A percentile compares a stretch with the other conserved stretches of the same genome.
Conservation (phyloP, 331 rosid genomes). For the Prunus yedoensis region DNA sequence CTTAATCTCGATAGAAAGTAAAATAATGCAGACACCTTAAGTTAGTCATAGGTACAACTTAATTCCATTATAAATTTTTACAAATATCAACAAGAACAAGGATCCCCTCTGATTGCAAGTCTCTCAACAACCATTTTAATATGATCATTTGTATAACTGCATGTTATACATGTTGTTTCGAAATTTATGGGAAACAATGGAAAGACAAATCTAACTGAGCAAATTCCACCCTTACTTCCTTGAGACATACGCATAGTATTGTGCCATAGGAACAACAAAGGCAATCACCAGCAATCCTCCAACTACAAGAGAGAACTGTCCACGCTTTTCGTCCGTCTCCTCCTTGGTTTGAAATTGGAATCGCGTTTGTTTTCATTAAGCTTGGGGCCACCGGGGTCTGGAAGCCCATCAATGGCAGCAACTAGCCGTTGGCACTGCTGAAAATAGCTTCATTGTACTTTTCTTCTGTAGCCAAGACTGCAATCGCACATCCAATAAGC, state of each 20-base stretch:
- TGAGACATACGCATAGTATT: constrained; percentile 89
- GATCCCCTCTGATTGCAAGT: constrained; percentile 12
- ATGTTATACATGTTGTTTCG: constrained; percentile 17
- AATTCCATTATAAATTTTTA: constrained; percentile 7
- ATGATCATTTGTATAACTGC: constrained; percentile 23
- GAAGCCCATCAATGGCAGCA: constrained; percentile 87
- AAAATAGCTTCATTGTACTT: constrained; percentile 80
- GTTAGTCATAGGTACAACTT: background rate
- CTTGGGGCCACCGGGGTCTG: constrained; percentile 86
- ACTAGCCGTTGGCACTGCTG: constrained; percentile 72
- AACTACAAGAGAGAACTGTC: constrained; percentile 85
- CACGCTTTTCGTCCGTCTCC: constrained; percentile 91
- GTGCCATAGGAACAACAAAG: constrained; percentile 95
- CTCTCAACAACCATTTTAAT: constrained; percentile 17
- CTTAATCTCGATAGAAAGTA: background rate
- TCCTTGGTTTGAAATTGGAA: constrained; percentile 77
- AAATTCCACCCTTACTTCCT: constrained; percentile 47
- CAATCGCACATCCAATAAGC: constrained; percentile 31
- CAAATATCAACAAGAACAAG: constrained; percentile 17
- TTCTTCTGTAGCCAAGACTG: constrained; percentile 91
- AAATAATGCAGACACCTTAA: background rate
- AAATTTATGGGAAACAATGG: constrained; percentile 26
- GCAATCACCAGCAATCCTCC: constrained; percentile 93
- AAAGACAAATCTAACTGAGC: constrained; percentile 22
- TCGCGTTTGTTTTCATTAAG: constrained; percentile 72